Base-by-base conservation (phyloP, 345 rosid genomes). In the Dovyalis caffra region DNA sequence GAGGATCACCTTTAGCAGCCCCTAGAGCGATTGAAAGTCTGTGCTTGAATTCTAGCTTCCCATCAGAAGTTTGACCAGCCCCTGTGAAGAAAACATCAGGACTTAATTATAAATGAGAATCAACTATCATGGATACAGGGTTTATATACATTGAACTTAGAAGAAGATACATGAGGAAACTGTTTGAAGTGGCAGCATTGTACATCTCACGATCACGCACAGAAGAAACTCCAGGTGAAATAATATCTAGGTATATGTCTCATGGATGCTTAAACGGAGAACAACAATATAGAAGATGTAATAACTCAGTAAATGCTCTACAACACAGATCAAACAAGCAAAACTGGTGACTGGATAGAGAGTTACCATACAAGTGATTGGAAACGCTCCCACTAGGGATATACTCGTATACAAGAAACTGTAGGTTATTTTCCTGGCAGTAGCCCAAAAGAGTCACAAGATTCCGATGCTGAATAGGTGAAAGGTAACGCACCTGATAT, bases 361-460 rank as follows among this genome's bases (percentile, higher is more conserved):
- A 88, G 92, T 92, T 92, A 95, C 99, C 97, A 75, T 90, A 91
- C 91, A 93, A 86, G 86, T 95, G 97, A 86, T 90, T 85, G 83
- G 99, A 95, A 86, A 95, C 95, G 64, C 99, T 95, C 69, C 99
- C 99, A 80, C 89, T 91, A 62, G 98, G 98, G 85, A 93, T 76
- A 77, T 95, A 92, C 82, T 92, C 99, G 15, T 91, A 89, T 70
- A 95, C 79, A 63, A 95, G 96, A 81, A 87, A 85, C 79, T 95
- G 99, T 6, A 79, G 84, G 83, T 87, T 84, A 76, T 88, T 87
- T 80, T 91, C 95, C 85, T 95, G 98, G 76, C 97, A 92, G 84
- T 85, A 95, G 61, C 99, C 99, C 83, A 95, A 81, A 10, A 95
- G 92, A 67, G 90, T 84, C 43, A 95, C 99, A 63, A 92, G 89